Conservation (phyloP, 441 rosid genomes). For the Melastoma candidum region DNA sequence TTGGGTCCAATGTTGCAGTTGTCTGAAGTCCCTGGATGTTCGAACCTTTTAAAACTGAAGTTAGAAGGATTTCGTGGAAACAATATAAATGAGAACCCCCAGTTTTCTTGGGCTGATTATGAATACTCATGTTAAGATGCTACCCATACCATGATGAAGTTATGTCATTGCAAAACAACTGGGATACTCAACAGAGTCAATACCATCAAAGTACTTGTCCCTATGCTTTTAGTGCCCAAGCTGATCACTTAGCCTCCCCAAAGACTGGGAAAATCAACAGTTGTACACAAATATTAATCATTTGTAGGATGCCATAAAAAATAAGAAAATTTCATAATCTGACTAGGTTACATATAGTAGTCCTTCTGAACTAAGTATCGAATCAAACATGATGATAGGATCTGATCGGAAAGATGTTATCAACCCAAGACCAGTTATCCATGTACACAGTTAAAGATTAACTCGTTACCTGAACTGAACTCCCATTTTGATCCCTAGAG, state of each 20-base stretch:
- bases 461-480: conserved; percentile 67
- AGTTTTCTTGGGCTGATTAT: background rate
- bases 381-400: too few species aligned
- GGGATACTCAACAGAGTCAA: conserved; percentile 74
- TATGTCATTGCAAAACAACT: conserved; percentile 99
- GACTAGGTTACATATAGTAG: too few species aligned
- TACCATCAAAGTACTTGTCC: conserved; percentile 77
- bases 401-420: too few species aligned
- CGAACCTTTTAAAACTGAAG: conserved; percentile 37
- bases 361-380: too few species aligned
- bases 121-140: background rate
- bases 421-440: too few species aligned
- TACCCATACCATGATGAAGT: conserved; percentile 75
- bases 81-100: conserved; percentile 1
- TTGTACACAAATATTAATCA: conserved; percentile 1
- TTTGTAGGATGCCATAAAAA: background rate
- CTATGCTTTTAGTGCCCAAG: conserved; percentile 87
- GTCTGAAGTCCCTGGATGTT: conserved; percentile 97
- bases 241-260: conserved; percentile 98
- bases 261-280: conserved; percentile 43
- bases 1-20: conserved; percentile 70
- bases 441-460: too few species aligned
- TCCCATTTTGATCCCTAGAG: conserved; percentile 87
- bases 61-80: conserved; percentile 8
- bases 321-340: conserved; percentile 1